Conservation (phyloP, 768 basidiomycete genomes). For the Termitomyces titanicus region DNA sequence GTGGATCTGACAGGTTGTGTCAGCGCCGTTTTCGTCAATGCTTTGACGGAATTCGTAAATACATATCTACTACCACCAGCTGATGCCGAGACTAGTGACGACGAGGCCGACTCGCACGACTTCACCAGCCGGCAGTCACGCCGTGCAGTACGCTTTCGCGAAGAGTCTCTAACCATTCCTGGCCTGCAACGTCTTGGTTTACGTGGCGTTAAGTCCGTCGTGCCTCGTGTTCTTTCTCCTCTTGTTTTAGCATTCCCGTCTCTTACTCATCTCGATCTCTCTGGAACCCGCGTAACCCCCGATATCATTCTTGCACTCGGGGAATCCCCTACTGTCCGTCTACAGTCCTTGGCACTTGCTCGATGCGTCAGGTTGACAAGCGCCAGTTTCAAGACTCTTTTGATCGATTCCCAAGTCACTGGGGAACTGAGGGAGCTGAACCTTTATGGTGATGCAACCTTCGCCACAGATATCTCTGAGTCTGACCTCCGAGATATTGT, state of each 20-base stretch:
- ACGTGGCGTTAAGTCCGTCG: constrained; percentile 77
- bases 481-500: constrained; percentile 69
- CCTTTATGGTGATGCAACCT: constrained; percentile 87
- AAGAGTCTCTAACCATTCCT: constrained; percentile 60
- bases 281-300: constrained; percentile 78
- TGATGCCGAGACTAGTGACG: constrained; percentile 38
- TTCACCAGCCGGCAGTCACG: constrained; percentile 23
- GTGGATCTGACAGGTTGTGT: constrained; percentile 95
- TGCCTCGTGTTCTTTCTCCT: constrained; percentile 60
- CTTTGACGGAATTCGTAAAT: constrained; percentile 78
- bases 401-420: constrained; percentile 65
- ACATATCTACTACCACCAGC: constrained; percentile 49
- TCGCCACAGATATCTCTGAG: constrained; percentile 63
- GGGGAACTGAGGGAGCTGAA: constrained; percentile 70
- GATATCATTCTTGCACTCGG: constrained; percentile 71
- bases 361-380: constrained; percentile 84
- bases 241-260: constrained; percentile 82
- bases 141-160: constrained; percentile 26
- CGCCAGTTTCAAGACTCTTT: constrained; percentile 69
- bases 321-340: constrained; percentile 56
- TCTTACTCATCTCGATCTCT: constrained; percentile 88
- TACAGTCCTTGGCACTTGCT: constrained; percentile 79
- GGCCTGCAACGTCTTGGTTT: constrained; percentile 76
- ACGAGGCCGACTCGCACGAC: constrained; percentile 35
- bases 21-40: constrained; percentile 84